A percentile compares a stretch with the other conserved stretches of the same genome.
phyloP scores from a whole-genome alignment of 805 yeast genomes.

The Cyberlindnera japonica region DNA sequence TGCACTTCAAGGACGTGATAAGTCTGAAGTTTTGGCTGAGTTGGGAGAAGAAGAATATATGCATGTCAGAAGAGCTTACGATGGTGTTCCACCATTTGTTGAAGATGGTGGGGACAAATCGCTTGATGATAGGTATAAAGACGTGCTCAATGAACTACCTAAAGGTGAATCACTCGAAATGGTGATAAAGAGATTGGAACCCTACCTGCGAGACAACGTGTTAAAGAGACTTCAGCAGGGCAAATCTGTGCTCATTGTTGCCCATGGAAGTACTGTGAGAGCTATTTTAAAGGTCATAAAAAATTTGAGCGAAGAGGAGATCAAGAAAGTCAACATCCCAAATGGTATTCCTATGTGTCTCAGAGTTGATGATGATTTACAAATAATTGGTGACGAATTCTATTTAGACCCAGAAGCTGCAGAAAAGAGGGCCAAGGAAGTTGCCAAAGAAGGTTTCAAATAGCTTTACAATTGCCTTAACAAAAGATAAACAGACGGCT shows the following conservation, averaged over 20 bases:
- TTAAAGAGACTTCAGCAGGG: slow-evolving; percentile 47
- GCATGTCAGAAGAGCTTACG: slow-evolving; percentile 74
- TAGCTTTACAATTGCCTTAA: too few species aligned
- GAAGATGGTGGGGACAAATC: slow-evolving; percentile 35
- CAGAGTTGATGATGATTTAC: slow-evolving; percentile 50
- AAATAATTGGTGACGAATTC: slow-evolving; percentile 50
- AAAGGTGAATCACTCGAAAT: slow-evolving; percentile 69
- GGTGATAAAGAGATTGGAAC: slow-evolving; percentile 64
- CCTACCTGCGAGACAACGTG: slow-evolving; percentile 50
- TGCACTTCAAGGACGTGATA: slow-evolving; percentile 72
- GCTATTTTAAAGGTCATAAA: slow-evolving; percentile 69
- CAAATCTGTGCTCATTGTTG: slow-evolving; percentile 63
- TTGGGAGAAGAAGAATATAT: slow-evolving; percentile 74
- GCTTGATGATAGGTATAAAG: slow-evolving; percentile 35
- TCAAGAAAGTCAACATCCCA: slow-evolving; percentile 73
- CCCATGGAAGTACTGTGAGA: slow-evolving; percentile 81
- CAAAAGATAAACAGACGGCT: too few species aligned
- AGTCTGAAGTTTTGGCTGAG: slow-evolving; percentile 57
- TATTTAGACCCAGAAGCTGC: slow-evolving; percentile 82
- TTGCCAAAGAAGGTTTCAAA: slow-evolving; percentile 78
- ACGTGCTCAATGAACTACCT: slow-evolving; percentile 46
- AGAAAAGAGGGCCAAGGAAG: slow-evolving; percentile 72
- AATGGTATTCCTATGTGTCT: slow-evolving; percentile 79
- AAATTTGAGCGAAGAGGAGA: slow-evolving; percentile 60
- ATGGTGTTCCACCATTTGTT: slow-evolving; percentile 62